Conservation (phyloP, 2,329 filamentous ascomycete species). For the Aspergillus pseudoterreus region DNA sequence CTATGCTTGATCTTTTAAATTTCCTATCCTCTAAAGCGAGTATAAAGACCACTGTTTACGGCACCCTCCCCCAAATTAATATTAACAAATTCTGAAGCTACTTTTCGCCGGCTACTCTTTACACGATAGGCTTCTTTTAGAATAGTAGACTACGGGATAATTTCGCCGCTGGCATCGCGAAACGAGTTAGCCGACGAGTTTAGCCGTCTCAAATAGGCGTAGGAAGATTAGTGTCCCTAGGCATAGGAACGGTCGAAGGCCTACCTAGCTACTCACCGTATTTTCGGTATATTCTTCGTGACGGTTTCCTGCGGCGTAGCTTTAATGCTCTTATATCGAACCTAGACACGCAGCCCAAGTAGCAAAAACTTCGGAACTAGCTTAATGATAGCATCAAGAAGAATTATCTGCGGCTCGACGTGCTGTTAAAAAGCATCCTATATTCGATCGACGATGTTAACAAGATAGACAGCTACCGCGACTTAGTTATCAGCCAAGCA, state of each 20-base stretch:
- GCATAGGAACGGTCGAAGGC: constrained; percentile 8
- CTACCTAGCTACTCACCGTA: constrained; percentile 7
- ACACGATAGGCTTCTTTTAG: constrained; percentile 10
- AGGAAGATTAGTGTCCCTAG: constrained; percentile 14
- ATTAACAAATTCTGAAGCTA: constrained; percentile 3
- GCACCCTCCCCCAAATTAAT: background rate
- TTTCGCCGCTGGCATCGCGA: constrained; percentile 12
- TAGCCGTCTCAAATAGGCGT: constrained; percentile 12
- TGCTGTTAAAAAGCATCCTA: constrained; percentile 9
- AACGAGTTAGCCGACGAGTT: constrained; percentile 12
- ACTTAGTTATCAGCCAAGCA: constrained; percentile 11
- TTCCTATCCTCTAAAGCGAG: background rate
- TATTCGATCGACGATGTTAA: constrained; percentile 12
- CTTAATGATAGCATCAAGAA: constrained; percentile 3
- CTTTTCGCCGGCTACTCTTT: constrained; percentile 15
- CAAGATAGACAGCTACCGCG: constrained; percentile 18
- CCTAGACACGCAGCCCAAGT: constrained; percentile 17
- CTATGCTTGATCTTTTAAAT: background rate
- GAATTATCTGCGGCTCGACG: constrained; percentile 13
- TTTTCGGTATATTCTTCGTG: constrained; percentile 19
- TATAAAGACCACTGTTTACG: no score
- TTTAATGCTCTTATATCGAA: constrained; percentile 20
- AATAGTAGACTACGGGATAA: constrained; percentile 14
- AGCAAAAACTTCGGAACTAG: constrained; percentile 8
- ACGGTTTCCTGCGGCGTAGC: constrained; percentile 17